These are phyloP conservation scores for Darksidea phi DNA, from an alignment of 495 filamentous ascomycete species.

Conservation along the genomic window DNA sequence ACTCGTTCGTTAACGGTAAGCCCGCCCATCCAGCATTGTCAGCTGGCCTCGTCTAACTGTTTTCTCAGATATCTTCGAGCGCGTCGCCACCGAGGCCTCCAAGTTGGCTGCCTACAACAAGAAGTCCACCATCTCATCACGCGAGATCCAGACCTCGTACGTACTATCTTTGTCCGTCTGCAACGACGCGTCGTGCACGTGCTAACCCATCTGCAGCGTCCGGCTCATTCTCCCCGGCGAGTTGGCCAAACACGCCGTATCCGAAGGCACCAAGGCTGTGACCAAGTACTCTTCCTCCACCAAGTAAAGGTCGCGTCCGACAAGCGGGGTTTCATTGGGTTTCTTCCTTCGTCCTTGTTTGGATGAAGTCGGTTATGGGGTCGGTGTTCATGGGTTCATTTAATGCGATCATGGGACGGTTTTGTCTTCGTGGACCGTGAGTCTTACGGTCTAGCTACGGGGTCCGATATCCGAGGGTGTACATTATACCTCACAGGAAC, in stretches of 20 bases:
- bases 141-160: slow-evolving; percentile 97
- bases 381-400: slow-evolving; percentile 42
- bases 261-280: slow-evolving; percentile 98
- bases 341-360: slow-evolving; percentile 31
- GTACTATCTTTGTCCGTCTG: slow-evolving; percentile 40
- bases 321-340: slow-evolving; percentile 27
- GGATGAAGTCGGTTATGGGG: slow-evolving; percentile 36
- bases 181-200: not conserved
- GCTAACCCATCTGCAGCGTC: slow-evolving; percentile 53
- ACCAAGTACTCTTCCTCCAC: slow-evolving; percentile 99
- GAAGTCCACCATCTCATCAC: slow-evolving; percentile 99
- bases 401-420: slow-evolving; percentile 49
- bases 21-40: slow-evolving; percentile 9
- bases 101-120: slow-evolving; percentile 99
- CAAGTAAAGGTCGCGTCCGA: slow-evolving; percentile 65
- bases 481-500: slow-evolving; percentile 40
- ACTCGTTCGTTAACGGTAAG: slow-evolving; percentile 99
- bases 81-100: slow-evolving; percentile 96
- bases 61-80: slow-evolving; percentile 96
- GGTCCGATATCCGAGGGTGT: slow-evolving; percentile 29
- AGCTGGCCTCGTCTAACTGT: not conserved
- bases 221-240: slow-evolving; percentile 97
- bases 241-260: slow-evolving; percentile 98
- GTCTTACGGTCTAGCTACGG: slow-evolving; percentile 31
- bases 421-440: slow-evolving; percentile 31